phyloP scores from a whole-genome alignment of 192 early-diverging fungal species.

The Phycomyces blakesleeanus region DNA sequence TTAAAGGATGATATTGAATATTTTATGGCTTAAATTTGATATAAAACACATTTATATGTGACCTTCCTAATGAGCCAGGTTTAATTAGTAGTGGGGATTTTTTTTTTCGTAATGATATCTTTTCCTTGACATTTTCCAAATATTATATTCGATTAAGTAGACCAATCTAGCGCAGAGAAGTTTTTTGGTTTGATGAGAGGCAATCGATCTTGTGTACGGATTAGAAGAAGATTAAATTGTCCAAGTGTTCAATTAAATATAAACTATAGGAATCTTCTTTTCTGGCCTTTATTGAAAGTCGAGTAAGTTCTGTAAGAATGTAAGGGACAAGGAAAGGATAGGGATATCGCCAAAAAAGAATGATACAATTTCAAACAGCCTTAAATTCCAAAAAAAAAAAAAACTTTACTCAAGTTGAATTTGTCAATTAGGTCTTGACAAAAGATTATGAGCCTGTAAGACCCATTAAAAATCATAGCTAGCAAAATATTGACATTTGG shows the following conservation, averaged over 20 bases:
- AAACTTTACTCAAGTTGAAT: conserved; percentile 7
- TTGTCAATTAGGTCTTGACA: conserved; percentile 9
- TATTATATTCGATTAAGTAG: conserved; percentile 3
- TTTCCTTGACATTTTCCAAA: conserved; percentile 11
- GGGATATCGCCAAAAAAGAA: conserved; percentile 10
- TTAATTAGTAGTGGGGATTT: conserved; percentile 2
- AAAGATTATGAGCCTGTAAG: conserved; percentile 5
- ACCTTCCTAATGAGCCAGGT: conserved; percentile 4
- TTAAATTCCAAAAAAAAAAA: conserved; percentile 10
- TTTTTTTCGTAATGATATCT: conserved; percentile 7
- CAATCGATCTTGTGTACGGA: conserved; percentile 13
- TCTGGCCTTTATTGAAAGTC: conserved; percentile 1
- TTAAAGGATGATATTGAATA: too few species aligned
- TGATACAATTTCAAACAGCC: conserved; percentile 13
- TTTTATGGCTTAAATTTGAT: conserved; percentile 4
- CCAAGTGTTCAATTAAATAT: conserved; percentile 11
- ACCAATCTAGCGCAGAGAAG: conserved; percentile 2
- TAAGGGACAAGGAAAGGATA: conserved; percentile 4
- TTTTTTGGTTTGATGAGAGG: conserved; percentile 9
- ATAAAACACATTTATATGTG: conserved; percentile 8
- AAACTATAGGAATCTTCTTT: conserved; percentile 10
- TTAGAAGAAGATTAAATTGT: conserved; percentile 8
- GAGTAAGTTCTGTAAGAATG: conserved; percentile 6
- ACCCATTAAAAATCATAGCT: conserved; percentile 12
- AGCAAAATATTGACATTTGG: conserved; percentile 4